Conservation (phyloP, 1,139 yeast species). For the Blastobotrys raffinosifermentans region DNA sequence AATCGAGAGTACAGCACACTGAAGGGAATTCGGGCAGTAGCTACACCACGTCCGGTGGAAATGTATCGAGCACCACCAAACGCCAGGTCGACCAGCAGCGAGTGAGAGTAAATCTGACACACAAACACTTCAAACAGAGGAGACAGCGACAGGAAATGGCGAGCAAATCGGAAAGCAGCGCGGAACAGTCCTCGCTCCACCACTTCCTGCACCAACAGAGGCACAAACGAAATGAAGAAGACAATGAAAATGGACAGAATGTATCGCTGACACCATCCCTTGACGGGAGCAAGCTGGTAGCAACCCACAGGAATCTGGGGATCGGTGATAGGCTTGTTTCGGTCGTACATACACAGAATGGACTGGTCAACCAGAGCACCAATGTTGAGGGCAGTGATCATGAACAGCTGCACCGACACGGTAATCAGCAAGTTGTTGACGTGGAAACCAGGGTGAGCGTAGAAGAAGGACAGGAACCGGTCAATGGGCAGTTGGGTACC, state of each 20-base stretch:
- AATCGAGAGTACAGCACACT: conserved; percentile 92
- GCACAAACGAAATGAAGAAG: conserved; percentile 94
- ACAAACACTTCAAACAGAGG: conserved; percentile 98
- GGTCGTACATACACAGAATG: conserved; percentile 77
- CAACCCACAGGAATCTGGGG: conserved; percentile 84
- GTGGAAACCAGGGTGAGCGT: conserved; percentile 99
- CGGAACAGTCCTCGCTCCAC: conserved; percentile 98
- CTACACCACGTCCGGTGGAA: conserved; percentile 99
- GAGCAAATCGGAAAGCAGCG: conserved; percentile 83
- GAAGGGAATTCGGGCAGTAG: conserved; percentile 97
- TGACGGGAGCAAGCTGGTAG: conserved; percentile 83
- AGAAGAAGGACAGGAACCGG: conserved; percentile 94
- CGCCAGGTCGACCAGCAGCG: conserved; percentile 83
- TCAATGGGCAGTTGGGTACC: conserved; percentile 97
- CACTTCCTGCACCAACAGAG: conserved; percentile 92
- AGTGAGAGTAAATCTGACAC: conserved; percentile 94
- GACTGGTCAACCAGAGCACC: conserved; percentile 89
- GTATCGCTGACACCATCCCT: conserved; percentile 97
- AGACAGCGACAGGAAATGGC: conserved; percentile 84
- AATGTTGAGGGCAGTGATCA: conserved; percentile 87
- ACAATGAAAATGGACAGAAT: conserved; percentile 97
- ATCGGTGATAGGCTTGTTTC: conserved; percentile 81
- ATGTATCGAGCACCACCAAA: conserved; percentile 99
- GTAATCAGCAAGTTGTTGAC: conserved; percentile 94
- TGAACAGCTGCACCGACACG: conserved; percentile 85